A percentile compares a stretch with the other conserved stretches of the same genome.
phyloP scores from a whole-genome alignment of 306 rosid species.

The Dicorynia guianensis region DNA sequence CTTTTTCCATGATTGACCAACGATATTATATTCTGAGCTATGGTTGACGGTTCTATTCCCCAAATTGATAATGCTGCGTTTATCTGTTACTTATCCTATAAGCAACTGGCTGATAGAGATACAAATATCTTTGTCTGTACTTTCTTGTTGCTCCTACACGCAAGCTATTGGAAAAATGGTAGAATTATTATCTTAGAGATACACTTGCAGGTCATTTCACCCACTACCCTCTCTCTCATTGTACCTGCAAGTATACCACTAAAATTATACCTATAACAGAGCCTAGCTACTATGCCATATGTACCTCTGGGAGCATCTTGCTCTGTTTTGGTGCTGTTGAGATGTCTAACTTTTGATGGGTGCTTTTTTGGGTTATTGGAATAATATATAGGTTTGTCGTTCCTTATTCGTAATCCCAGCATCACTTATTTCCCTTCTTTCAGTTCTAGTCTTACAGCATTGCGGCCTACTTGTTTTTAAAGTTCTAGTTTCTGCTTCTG shows the following conservation, averaged over 20 bases:
- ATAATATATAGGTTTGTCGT: background rate
- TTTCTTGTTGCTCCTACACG: background rate
- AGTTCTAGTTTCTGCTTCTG: conserved; percentile 15
- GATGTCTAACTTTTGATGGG: conserved; percentile 8
- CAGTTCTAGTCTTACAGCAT: background rate
- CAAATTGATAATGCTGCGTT: background rate
- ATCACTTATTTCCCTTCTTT: background rate
- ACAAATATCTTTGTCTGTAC: background rate
- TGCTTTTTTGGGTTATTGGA: background rate
- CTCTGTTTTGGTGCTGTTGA: background rate
- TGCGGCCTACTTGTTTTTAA: conserved; percentile 3
- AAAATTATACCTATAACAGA: no score
- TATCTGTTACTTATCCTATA: background rate
- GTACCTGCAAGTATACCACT: no score
- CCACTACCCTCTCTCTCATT: no score
- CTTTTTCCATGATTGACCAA: background rate
- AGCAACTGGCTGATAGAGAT: background rate
- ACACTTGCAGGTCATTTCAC: no score
- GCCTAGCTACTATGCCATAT: no score
- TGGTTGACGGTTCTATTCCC: background rate
- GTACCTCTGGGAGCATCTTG: conserved; percentile 15
- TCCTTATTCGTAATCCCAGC: conserved; percentile 20
- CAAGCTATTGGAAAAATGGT: no score
- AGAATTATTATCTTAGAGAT: no score
- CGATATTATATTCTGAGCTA: background rate